phyloP scores from a whole-genome alignment of 768 basidiomycete genomes.

The Mycena chlorophos region DNA sequence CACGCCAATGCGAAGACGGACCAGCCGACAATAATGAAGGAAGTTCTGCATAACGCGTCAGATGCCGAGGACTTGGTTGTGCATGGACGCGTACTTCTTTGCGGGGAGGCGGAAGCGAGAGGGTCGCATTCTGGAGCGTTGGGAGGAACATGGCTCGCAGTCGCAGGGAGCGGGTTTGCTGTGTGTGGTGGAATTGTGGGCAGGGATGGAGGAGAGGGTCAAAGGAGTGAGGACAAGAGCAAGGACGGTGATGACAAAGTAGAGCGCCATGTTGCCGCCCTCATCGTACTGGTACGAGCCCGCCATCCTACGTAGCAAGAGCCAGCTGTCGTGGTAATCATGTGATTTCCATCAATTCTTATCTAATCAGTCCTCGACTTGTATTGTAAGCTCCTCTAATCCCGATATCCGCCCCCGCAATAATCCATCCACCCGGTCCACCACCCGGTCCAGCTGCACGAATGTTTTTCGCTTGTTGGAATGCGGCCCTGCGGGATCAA shows the following conservation, averaged over 20 bases:
- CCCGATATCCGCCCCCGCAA: constrained; percentile 75
- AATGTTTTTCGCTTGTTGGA: constrained; percentile 49
- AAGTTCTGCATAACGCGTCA: constrained; percentile 41
- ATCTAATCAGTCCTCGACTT: constrained; percentile 56
- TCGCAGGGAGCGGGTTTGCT: constrained; percentile 52
- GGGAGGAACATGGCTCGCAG: constrained; percentile 61
- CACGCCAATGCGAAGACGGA: constrained; percentile 61
- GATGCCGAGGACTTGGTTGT: not conserved
- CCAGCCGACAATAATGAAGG: constrained; percentile 75
- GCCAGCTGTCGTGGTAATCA: no score
- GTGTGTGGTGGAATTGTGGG: constrained; percentile 29
- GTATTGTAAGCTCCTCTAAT: constrained; percentile 87
- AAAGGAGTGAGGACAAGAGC: constrained; percentile 79
- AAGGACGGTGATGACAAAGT: constrained; percentile 90
- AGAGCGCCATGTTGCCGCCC: constrained; percentile 81
- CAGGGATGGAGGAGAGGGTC: constrained; percentile 54
- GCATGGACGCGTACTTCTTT: constrained; percentile 44
- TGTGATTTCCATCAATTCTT: not conserved
- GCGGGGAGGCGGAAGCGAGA: constrained; percentile 51
- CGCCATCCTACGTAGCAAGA: no score
- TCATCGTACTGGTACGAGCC: constrained; percentile 88
- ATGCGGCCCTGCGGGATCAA: constrained; percentile 58
- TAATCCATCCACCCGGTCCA: constrained; percentile 71
- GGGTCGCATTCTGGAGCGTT: constrained; percentile 47
- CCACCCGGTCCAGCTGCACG: constrained; percentile 67